These are phyloP conservation scores for Gonapodya sp. DNA, from an alignment of 192 early-diverging fungal species.

Conservation along the genomic window DNA sequence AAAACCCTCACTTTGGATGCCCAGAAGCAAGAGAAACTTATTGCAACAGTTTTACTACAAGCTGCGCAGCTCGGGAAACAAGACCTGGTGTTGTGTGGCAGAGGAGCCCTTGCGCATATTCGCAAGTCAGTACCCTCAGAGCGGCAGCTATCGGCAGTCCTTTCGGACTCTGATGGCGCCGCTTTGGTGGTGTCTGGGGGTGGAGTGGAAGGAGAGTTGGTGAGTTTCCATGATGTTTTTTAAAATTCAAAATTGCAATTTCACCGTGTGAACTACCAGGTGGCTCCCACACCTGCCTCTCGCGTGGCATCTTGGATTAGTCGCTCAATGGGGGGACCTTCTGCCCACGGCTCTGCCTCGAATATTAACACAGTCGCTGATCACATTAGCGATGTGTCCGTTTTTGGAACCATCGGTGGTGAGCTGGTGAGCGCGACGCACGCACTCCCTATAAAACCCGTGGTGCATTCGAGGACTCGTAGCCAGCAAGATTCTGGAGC, in stretches of 20 bases:
- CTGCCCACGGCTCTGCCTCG: not conserved
- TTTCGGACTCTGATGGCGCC: not conserved
- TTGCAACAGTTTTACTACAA: not conserved
- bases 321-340: not conserved
- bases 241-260: no score
- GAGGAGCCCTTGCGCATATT: not conserved
- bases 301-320: not conserved
- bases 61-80: not conserved
- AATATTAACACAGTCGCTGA: not conserved
- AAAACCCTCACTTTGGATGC: not conserved
- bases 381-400: not conserved
- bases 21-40: not conserved
- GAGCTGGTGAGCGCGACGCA: not conserved
- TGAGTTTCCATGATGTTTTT: not conserved
- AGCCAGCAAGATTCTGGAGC: not conserved
- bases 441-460: not conserved
- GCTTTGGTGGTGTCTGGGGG: not conserved
- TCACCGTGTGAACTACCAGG: no score
- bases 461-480: not conserved
- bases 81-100: not conserved
- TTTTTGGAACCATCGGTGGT: not conserved
- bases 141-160: not conserved
- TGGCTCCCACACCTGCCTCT: not conserved
- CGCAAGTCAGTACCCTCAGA: not conserved
- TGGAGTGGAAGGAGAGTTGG: not conserved